Percentiles rank a stretch among this genome's conserved stretches.
Conservation (phyloP, 2,329 filamentous ascomycete genomes). For the Botrytis paeoniae region DNA sequence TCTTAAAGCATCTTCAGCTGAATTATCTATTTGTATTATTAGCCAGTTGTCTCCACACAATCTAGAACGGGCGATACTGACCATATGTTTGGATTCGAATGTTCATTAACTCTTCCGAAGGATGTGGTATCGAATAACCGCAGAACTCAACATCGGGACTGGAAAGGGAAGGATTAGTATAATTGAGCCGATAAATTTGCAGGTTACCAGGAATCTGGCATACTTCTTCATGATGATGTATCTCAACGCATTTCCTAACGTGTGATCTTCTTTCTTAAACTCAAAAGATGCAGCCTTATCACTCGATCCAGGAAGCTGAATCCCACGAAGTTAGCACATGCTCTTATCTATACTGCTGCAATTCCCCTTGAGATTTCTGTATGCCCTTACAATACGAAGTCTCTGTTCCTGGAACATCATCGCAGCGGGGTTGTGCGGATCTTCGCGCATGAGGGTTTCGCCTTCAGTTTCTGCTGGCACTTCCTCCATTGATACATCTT, state of each 20-base stretch:
- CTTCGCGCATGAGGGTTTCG: constrained; percentile 16
- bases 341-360: neutral
- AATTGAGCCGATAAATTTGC: neutral
- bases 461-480: constrained; percentile 21
- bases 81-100: constrained; percentile 95
- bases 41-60: constrained; percentile 16
- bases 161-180: constrained; percentile 22
- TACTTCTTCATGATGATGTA: constrained; percentile 99
- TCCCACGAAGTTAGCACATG: neutral
- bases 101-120: constrained; percentile 95
- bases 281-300: constrained; percentile 93
- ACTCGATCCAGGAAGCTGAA: constrained; percentile 15
- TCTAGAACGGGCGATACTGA: constrained; percentile 45
- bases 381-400: constrained; percentile 33
- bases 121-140: constrained; percentile 96
- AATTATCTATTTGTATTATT: constrained; percentile 57
- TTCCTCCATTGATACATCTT: constrained; percentile 34
- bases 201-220: constrained; percentile 33
- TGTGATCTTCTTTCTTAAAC: constrained; percentile 91
- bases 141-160: constrained; percentile 97
- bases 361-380: neutral
- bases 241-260: constrained; percentile 86
- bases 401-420: constrained; percentile 29
- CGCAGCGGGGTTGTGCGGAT: constrained; percentile 25
- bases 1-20: constrained; percentile 79